Evolutionary conservation across 2,329 filamentous ascomycete genomes (phyloP), one percentile per base, ranked within the genome.

Genomic region (Calonectria fujianensis): DNA sequence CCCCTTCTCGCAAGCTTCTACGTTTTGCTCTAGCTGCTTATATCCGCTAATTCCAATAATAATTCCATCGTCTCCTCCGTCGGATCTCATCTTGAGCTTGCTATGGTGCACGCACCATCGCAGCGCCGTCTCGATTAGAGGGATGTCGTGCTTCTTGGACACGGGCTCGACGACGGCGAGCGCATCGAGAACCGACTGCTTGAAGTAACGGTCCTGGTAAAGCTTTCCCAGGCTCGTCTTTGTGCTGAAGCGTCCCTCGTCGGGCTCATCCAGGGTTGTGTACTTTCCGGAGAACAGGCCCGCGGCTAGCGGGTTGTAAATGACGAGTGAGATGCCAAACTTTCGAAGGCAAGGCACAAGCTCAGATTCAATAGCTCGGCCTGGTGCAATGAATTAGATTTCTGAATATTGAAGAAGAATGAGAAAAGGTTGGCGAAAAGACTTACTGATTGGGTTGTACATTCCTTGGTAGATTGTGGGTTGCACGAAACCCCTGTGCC

Each of bases 381-480:
- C 61, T 65, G 20, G 27, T 32, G 4, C 3, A 48, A 14, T 5
- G 2, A 2, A 24, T 65, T 48, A 65, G 61, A 20, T n/a, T 39
- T 48, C 31, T 32, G 16, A 7, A 54, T 11, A 24, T n/a, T 9
- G 11, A 29, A 32, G 18, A 32, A 32, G 32, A 39, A 7, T 6
- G 11, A 4, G 0, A 18, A 48, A 13, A 2, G 3, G 2, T 39
- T 61, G 29, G n/a, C 16, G 2, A 18, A 41, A 27, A 16, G 24
- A 65, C 61, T 65, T 48, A 5, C 81, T 74, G 27, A 82, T 77
- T 39, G 77, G 74, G 18, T 84, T 84, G 83, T 94, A 94, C 91
- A 95, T 94, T 75, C 88, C 94, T 82, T 96, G 94, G 83, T 94
- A 96, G 70, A 95, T 91, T 0, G 91, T 94, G 0, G 94, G 94